phyloP scores from a whole-genome alignment of 345 rosid species.

The Raphanus sativus region DNA sequence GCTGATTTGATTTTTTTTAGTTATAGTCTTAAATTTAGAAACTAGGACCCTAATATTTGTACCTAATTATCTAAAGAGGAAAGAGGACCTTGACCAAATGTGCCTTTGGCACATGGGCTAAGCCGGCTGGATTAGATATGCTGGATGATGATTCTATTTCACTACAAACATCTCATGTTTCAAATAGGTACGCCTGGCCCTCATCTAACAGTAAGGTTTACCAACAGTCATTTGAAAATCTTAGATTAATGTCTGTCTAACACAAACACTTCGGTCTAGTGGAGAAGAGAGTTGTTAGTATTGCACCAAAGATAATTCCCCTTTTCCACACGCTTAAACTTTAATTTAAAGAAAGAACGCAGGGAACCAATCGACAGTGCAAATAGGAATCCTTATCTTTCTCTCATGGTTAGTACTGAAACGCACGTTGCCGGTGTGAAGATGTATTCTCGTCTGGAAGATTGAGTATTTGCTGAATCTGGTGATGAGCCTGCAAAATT shows the following conservation, averaged over 20 bases:
- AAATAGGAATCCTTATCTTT: not conserved
- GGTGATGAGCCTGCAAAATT: conserved; percentile 37
- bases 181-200: not conserved
- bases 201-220: not conserved
- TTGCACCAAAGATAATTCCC: not conserved
- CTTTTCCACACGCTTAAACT: not conserved
- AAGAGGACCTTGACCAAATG: too few species aligned
- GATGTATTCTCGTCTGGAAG: conserved; percentile 33
- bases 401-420: conserved; percentile 6
- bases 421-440: conserved; percentile 17
- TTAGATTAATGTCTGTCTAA: not conserved
- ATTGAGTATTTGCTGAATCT: conserved; percentile 42
- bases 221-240: not conserved
- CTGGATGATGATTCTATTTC: not conserved
- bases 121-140: not conserved
- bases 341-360: not conserved
- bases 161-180: not conserved
- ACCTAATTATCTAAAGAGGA: too few species aligned
- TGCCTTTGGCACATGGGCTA: too few species aligned
- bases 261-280: not conserved
- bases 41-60: too few species aligned
- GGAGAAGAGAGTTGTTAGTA: not conserved
- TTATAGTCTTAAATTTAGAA: too few species aligned
- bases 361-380: not conserved
- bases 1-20: too few species aligned